A percentile compares a stretch with the other conserved stretches of the same genome.
Conservation (phyloP, 805 yeast genomes). For the Priceomyces carsonii region DNA sequence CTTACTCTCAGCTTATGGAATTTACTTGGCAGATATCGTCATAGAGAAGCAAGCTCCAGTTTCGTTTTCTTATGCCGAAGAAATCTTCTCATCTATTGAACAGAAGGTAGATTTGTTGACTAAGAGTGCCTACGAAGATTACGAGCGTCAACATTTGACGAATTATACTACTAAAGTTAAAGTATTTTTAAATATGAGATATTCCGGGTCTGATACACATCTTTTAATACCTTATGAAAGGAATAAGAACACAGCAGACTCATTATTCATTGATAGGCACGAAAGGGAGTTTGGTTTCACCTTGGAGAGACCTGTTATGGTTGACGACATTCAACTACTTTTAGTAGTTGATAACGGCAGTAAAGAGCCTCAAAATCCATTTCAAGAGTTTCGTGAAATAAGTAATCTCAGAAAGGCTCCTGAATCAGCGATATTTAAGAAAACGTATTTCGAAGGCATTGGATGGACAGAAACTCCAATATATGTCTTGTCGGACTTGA, state of each 20-base stretch:
- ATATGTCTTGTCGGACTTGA: slow-evolving; percentile 21
- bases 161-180: slow-evolving; percentile 52
- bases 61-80: slow-evolving; percentile 33
- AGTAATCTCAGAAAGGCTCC: slow-evolving; percentile 10
- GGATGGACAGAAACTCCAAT: slow-evolving; percentile 32
- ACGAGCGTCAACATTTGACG: slow-evolving; percentile 50
- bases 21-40: slow-evolving; percentile 33
- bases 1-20: slow-evolving; percentile 35
- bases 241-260: slow-evolving; percentile 23
- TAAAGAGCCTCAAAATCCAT: slow-evolving; percentile 52
- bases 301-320: slow-evolving; percentile 33
- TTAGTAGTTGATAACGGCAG: slow-evolving; percentile 63
- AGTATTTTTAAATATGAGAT: slow-evolving; percentile 72
- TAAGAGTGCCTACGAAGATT: slow-evolving; percentile 22
- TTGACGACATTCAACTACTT: slow-evolving; percentile 39
- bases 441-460: slow-evolving; percentile 27
- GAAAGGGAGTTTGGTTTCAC: slow-evolving; percentile 37
- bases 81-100: slow-evolving; percentile 12
- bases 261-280: slow-evolving; percentile 29
- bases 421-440: slow-evolving; percentile 5
- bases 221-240: slow-evolving; percentile 57
- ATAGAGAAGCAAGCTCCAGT: slow-evolving; percentile 38
- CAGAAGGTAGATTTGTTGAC: slow-evolving; percentile 11
- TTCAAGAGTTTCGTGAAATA: slow-evolving; percentile 30
- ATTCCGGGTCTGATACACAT: slow-evolving; percentile 87